Evolutionary conservation across 805 yeast genomes (phyloP).

Genomic region (Candida dajiaensis): DNA sequence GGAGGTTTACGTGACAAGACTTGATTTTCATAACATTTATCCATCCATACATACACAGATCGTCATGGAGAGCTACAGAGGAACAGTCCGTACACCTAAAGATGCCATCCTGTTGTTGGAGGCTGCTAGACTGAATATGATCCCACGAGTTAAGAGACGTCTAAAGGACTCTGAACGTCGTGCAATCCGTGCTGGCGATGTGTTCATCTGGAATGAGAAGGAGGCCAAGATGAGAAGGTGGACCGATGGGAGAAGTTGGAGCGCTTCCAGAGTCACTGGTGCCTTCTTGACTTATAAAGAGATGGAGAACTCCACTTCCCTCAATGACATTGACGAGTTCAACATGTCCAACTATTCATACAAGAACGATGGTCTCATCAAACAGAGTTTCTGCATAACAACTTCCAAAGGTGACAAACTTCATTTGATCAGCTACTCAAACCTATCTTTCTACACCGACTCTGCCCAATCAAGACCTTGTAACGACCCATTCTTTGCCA

Average conservation of each 20-base stretch:
- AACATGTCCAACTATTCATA: slow-evolving; percentile 24
- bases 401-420: slow-evolving; percentile 46
- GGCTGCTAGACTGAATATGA: slow-evolving; percentile 50
- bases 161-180: slow-evolving; percentile 45
- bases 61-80: slow-evolving; percentile 54
- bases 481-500: slow-evolving; percentile 31
- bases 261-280: slow-evolving; percentile 64
- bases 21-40: too few relatives aligned
- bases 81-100: slow-evolving; percentile 46
- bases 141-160: slow-evolving; percentile 56
- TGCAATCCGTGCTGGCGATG: slow-evolving; percentile 49
- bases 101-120: slow-evolving; percentile 65
- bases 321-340: background rate
- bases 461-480: slow-evolving; percentile 31
- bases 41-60: too few relatives aligned
- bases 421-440: slow-evolving; percentile 56
- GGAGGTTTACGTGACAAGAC: background rate
- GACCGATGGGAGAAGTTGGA: slow-evolving; percentile 76
- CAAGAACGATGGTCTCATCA: slow-evolving; percentile 50
- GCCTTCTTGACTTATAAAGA: slow-evolving; percentile 59
- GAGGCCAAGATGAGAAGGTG: slow-evolving; percentile 70
- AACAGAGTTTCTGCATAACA: slow-evolving; percentile 57
- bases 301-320: slow-evolving; percentile 35
- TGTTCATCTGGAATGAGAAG: slow-evolving; percentile 68
- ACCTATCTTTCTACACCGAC: background rate